Evolutionary conservation across 345 rosid species (phyloP), one percentile per base, ranked within the genome.

Genomic region (Capsella bursapastoris): DNA sequence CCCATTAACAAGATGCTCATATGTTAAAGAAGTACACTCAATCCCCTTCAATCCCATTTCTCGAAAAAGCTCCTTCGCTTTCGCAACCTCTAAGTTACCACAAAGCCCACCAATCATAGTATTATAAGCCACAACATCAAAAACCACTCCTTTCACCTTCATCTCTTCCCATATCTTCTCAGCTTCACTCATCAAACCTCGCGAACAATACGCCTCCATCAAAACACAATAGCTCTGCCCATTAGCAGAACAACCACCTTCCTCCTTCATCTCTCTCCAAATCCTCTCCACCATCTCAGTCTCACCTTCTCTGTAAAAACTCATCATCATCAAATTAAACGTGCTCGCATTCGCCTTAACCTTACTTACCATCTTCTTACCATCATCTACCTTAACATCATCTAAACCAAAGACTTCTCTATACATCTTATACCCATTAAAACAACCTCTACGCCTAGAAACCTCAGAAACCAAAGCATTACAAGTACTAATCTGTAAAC

Each of bases 101-200:
- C 95, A 91, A 50, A 83, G 81, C 22, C 89, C 95, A 29, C 85
- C 93, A 16, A 91, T 90, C 37, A 94, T 75, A 3, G 91, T 87
- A 58, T 91, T 90, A 67, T 86, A 89, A 72, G 88, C 86, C 41
- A 83, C 74, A 16, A 81, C 68, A 80, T 91, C 90, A 57, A 75
- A 81, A 68, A 64, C 73, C 40, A 89, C 51, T 73, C 83, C 86
- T 60, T 78, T 78, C 4, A 40, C 64, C 78, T 79, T 81, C 96
- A 89, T 91, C 68, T 89, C 88, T 73, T 78, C 81, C 97, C 88
- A 94, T 34, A 80, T 64, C 79, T 75, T 77, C 82, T 81, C 86
- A 0, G 89, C 90, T 80, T 91, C 92, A 13, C 35, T 27, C 76
- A 91, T 68, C 83, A 75, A 84, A 75, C 92, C 88, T 70, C 74